Base-by-base conservation (phyloP, 345 rosid genomes). In the Eucalyptus paniculata region DNA sequence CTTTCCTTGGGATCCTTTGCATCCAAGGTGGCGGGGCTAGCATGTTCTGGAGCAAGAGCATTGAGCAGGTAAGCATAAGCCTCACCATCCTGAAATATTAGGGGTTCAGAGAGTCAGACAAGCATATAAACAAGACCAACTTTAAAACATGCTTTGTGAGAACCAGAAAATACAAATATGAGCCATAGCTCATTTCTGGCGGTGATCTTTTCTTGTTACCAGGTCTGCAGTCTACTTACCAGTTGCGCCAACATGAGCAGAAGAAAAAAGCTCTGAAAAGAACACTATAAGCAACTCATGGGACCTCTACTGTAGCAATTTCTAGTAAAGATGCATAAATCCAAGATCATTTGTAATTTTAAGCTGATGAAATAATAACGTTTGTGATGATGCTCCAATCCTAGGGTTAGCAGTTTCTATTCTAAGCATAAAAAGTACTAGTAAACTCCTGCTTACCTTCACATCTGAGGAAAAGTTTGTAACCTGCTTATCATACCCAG, bases 401-500 rank as follows among this genome's bases (percentile, higher is more conserved):
- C 9, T 37, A 49, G 53, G 42, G 26, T 49, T 51, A 40, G 26
- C 34, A 88, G 60, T 69, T 49, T 69, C 62, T 32, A 34, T 21
- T 53, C 62, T 18, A 18, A 3, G 5, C 47, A 37, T 37, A 11
- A 77, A 77, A 67, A 37, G 42, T 45, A 88, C 32, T 69, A 88
- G 24, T 12, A 34, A 88, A 86, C 14, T 92, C 89, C 32, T 34
- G 50, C 90, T 93, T 91, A 97, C 99, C 99, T 98, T 98, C 89
- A 98, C 92, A 94, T 98, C 99, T 60, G 98, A 92, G 50, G 99
- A 96, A 92, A 98, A 98, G 92, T 98, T 98, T 30, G 99, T 97
- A 90, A 97, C 99, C 91, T 95, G 94, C 93, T 98, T 98, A 42
- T 89, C 91, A 51, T 98, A 98, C 80, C 99, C 99, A 91, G 94